These are phyloP conservation scores for Lipomyces mesembrius DNA, from an alignment of 805 yeast genomes.

Conservation along the genomic window DNA sequence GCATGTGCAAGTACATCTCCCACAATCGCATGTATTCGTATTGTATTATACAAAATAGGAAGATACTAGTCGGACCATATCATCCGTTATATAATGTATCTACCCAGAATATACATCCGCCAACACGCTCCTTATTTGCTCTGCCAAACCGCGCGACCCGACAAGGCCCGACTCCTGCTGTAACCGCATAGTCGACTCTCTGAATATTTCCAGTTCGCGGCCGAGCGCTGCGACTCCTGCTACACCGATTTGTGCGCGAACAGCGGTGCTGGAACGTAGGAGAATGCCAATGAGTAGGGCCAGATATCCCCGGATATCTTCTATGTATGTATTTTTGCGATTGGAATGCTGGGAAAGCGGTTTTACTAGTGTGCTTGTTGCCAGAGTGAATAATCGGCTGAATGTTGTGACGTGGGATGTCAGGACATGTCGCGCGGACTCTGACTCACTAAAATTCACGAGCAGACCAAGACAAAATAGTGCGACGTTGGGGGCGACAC, in stretches of 20 bases:
- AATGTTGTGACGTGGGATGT: background rate
- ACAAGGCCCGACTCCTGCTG: slow-evolving; percentile 8
- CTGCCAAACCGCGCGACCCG: slow-evolving; percentile 11
- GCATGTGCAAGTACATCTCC: too few species aligned
- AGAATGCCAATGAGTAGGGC: slow-evolving; percentile 18
- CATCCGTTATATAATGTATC: background rate
- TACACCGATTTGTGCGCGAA: slow-evolving; percentile 2
- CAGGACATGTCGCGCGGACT: slow-evolving; percentile 10
- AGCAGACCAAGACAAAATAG: slow-evolving; percentile 28
- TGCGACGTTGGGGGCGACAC: slow-evolving; percentile 25
- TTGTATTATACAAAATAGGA: background rate
- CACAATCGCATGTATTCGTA: background rate
- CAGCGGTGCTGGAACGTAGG: background rate
- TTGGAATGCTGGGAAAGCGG: background rate
- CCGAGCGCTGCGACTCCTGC: slow-evolving; percentile 12
- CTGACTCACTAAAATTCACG: slow-evolving; percentile 25
- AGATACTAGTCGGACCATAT: background rate
- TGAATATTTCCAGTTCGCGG: slow-evolving; percentile 16
- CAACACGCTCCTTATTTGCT: slow-evolving; percentile 17
- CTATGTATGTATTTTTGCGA: slow-evolving; percentile 12
- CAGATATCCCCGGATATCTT: slow-evolving; percentile 26
- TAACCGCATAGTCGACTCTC: background rate
- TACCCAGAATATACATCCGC: slow-evolving; percentile 3
- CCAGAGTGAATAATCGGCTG: background rate
- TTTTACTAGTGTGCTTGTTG: background rate